Base-by-base conservation (phyloP, 805 yeast species). In the Kazachstania bromeliacearum region DNA sequence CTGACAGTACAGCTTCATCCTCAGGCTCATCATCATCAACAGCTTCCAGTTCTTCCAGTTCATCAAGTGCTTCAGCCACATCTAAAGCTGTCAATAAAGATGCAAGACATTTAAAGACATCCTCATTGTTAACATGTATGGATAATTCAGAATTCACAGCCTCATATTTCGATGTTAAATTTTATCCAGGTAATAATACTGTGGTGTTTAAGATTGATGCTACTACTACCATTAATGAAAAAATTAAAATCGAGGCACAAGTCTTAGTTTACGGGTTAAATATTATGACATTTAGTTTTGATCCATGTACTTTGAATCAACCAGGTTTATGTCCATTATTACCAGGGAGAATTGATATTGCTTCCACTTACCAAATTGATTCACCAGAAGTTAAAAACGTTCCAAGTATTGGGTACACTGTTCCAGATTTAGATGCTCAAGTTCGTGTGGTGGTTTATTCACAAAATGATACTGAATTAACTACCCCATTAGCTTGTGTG, bases 381-480 rank as follows among this genome's bases (percentile, higher is more conserved):
- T 8, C 39, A 2, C 58, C 62, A 19, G 51, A 76, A 37, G 59
- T 71, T 4, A 57, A 62, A 9, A 60, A 70, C 40, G 71, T 92
- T 39, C 98, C 98, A 1, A 71, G 77, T 7, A 67, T 92, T 16
- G 96, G 96, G 2, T 92, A 77, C 61, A 77, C 89, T 1, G 72
- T 92, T 36, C 99, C 99, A 0, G 95, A 92, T 59, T 66, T 92
- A 46, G 99, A 92, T 54, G 99, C 96, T 4, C 73, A 82, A 42
- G 96, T 88, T 20, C 66, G 78, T 44, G 88, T 94, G 28, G 59
- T 73, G 14, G 80, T 81, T 3, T 75, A 77, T 55, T 57, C 73
- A 22, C 51, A 61, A 12, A 61, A 62, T 33, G 76, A 73, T 50
- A 64, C 71, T 5, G 44, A 57, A 10, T 61, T 51, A 4, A 34